Percentiles rank a stretch among this genome's conserved stretches.
Evolutionary conservation across 2,329 filamentous ascomycete species (phyloP).

Genomic region (Penicillium olsonii): DNA sequence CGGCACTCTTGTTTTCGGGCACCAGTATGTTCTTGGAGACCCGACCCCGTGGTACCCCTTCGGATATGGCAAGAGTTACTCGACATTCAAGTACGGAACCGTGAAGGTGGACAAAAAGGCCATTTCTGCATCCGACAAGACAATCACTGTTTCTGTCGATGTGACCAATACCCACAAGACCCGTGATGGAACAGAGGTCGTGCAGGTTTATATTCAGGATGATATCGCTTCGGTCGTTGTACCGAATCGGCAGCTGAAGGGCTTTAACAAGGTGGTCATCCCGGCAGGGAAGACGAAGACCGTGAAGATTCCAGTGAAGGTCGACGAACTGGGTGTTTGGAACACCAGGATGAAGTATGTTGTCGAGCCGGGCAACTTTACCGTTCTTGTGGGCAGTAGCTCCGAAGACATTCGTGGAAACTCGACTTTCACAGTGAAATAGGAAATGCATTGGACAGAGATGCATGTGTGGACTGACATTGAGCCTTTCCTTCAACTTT

Average conservation of each 20-base stretch:
- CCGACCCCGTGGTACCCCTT: slow-evolving; percentile 66
- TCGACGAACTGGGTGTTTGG: slow-evolving; percentile 59
- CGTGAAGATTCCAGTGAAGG: slow-evolving; percentile 53
- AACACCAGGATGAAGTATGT: slow-evolving; percentile 67
- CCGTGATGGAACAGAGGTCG: slow-evolving; percentile 65
- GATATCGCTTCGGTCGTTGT: slow-evolving; percentile 63
- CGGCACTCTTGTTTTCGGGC: slow-evolving; percentile 64
- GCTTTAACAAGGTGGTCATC: slow-evolving; percentile 66
- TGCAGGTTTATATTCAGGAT: slow-evolving; percentile 69
- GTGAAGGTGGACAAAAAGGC: slow-evolving; percentile 41
- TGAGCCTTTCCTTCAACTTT: too few relatives aligned
- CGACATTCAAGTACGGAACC: slow-evolving; percentile 58
- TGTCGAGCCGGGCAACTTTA: slow-evolving; percentile 70
- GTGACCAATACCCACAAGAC: slow-evolving; percentile 59
- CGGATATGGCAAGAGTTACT: slow-evolving; percentile 68
- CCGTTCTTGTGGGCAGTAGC: slow-evolving; percentile 60
- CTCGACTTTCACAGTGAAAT: slow-evolving; percentile 32
- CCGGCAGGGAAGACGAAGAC: slow-evolving; percentile 61
- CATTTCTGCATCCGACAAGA: slow-evolving; percentile 53
- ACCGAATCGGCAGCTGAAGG: slow-evolving; percentile 65
- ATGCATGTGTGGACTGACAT: too few relatives aligned
- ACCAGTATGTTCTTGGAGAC: slow-evolving; percentile 63
- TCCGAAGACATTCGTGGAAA: slow-evolving; percentile 38
- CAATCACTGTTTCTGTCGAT: slow-evolving; percentile 60
- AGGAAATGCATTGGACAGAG: neutral